phyloP scores from a whole-genome alignment of 192 early-diverging fungal species.

The Coemansia sp. region DNA sequence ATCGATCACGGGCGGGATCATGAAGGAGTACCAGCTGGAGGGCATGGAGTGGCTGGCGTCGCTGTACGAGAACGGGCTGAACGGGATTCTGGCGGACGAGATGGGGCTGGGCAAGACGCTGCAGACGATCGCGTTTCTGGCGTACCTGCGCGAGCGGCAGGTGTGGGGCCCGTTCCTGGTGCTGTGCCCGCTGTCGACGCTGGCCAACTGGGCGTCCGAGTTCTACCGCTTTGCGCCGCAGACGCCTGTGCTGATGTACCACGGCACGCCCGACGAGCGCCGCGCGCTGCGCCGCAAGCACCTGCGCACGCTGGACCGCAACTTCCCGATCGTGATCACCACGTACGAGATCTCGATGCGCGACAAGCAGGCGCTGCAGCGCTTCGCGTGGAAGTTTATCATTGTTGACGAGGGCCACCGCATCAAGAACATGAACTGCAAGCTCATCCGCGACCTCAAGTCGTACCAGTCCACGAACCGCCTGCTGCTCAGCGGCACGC shows the following conservation, averaged over 20 bases:
- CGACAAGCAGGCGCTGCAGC: slow-evolving; percentile 71
- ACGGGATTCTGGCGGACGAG: slow-evolving; percentile 95
- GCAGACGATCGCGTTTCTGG: slow-evolving; percentile 90
- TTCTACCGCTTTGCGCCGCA: slow-evolving; percentile 81
- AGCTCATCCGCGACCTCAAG: slow-evolving; percentile 84
- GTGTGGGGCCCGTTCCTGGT: slow-evolving; percentile 88
- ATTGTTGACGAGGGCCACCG: slow-evolving; percentile 97
- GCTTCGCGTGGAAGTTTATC: slow-evolving; percentile 81
- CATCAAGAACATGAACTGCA: slow-evolving; percentile 95
- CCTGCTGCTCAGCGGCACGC: slow-evolving; percentile 89
- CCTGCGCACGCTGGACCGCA: slow-evolving; percentile 57
- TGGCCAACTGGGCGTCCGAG: slow-evolving; percentile 92
- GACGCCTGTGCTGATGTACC: slow-evolving; percentile 80
- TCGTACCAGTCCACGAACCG: slow-evolving; percentile 80
- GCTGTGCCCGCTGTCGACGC: slow-evolving; percentile 84
- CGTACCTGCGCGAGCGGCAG: slow-evolving; percentile 72
- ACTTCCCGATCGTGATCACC: slow-evolving; percentile 85
- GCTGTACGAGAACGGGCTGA: slow-evolving; percentile 94
- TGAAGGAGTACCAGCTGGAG: slow-evolving; percentile 92
- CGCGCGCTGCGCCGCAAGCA: slow-evolving; percentile 64
- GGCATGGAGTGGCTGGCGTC: slow-evolving; percentile 96
- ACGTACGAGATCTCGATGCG: slow-evolving; percentile 89
- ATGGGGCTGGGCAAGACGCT: slow-evolving; percentile 96
- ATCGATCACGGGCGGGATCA: slow-evolving; percentile 76
- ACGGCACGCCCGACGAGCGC: slow-evolving; percentile 75